phyloP scores from a whole-genome alignment of 768 basidiomycete species.

The Fomitopsis pulvina region DNA sequence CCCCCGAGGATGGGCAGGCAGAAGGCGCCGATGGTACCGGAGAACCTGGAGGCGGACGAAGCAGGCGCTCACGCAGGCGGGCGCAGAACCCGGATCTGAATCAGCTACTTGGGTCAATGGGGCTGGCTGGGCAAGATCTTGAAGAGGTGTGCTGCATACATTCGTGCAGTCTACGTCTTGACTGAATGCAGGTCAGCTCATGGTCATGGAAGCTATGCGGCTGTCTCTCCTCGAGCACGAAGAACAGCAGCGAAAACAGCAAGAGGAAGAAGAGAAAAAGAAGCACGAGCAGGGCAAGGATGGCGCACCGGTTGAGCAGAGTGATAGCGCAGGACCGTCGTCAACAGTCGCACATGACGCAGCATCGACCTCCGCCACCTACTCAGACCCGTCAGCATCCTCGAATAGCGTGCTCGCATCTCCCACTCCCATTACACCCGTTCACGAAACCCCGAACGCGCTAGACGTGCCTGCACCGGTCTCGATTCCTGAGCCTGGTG shows the following conservation, averaged over 20 bases:
- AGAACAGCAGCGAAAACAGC: constrained; percentile 78
- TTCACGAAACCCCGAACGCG: neutral
- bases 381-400: neutral
- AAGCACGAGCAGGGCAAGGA: neutral
- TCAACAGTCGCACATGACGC: constrained; percentile 6
- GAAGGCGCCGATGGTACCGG: constrained; percentile 33
- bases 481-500: neutral
- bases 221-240: constrained; percentile 92
- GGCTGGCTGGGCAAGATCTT: constrained; percentile 78
- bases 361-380: neutral
- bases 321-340: constrained; percentile 20
- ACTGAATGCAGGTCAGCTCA: constrained; percentile 51
- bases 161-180: neutral
- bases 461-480: neutral
- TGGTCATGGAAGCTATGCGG: constrained; percentile 99
- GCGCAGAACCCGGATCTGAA: constrained; percentile 54
- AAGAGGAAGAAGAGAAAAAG: constrained; percentile 58
- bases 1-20: constrained; percentile 47
- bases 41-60: constrained; percentile 37
- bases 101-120: constrained; percentile 55
- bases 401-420: neutral
- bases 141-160: constrained; percentile 64
- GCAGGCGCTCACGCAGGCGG: constrained; percentile 55
- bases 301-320: constrained; percentile 14
- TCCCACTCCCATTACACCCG: neutral